A percentile compares a stretch with the other conserved stretches of the same genome.
Conservation (phyloP, 352 stramenopile species). For the Phytophthora boehmeriae region DNA sequence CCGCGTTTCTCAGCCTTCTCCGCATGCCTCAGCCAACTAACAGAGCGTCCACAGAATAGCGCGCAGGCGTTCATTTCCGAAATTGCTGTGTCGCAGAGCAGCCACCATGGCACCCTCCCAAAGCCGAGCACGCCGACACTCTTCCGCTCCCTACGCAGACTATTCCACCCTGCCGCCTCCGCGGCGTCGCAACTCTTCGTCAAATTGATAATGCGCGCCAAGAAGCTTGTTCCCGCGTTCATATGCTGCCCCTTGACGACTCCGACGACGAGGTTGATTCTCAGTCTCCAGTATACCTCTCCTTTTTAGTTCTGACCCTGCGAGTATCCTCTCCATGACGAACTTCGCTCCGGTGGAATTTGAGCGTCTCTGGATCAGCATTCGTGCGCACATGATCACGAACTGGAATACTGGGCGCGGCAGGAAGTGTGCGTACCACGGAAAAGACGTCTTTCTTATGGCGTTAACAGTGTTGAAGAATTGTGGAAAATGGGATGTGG, state of each 20-base stretch:
- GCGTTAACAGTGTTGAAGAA: conserved; percentile 3
- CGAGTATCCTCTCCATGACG: conserved; percentile 2
- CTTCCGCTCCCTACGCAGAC: background rate
- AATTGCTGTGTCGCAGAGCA: background rate
- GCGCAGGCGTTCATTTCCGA: background rate
- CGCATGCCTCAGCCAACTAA: too few species aligned
- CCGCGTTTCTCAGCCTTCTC: too few species aligned
- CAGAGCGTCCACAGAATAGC: too few species aligned
- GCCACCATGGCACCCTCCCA: background rate
- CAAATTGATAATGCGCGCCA: too few species aligned
- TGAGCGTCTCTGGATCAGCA: background rate
- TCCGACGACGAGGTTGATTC: conserved; percentile 15
- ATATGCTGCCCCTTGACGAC: background rate
- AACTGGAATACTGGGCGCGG: conserved; percentile 6
- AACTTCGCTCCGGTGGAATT: background rate
- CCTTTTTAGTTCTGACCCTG: background rate
- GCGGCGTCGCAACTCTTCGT: too few species aligned
- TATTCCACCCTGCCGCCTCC: background rate
- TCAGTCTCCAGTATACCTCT: conserved; percentile 1
- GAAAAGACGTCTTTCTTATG: conserved; percentile 1
- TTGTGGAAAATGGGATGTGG: conserved; percentile 15
- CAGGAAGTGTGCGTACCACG: background rate
- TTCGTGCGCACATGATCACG: too few species aligned
- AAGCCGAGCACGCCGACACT: background rate
- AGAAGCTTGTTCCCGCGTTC: background rate